Evolutionary conservation across 140 eudicot species (phyloP).

Genomic region (Flaveria floridana): DNA sequence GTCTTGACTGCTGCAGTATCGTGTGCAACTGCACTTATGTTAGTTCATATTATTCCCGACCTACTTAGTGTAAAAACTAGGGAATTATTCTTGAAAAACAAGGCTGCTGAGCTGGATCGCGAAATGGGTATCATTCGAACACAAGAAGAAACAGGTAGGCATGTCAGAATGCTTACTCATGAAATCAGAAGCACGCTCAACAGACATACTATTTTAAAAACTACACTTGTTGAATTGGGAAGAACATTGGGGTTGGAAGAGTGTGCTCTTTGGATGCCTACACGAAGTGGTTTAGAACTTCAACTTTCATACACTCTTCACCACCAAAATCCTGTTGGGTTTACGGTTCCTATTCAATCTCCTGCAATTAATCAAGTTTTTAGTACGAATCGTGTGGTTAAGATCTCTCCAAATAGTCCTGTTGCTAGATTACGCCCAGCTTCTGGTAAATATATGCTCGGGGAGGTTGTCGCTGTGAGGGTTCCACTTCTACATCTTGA

Average conservation of each 20-base stretch:
- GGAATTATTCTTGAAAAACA: conserved; percentile 81
- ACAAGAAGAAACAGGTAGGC: conserved; percentile 95
- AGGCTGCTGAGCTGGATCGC: conserved; percentile 93
- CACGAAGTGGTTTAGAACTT: conserved; percentile 85
- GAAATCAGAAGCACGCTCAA: conserved; percentile 98
- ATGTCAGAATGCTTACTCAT: conserved; percentile 97
- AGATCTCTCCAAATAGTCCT: conserved; percentile 83
- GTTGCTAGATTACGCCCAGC: conserved; percentile 82
- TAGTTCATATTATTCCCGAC: conserved; percentile 93
- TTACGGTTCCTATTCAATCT: conserved; percentile 86
- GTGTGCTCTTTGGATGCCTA: conserved; percentile 99
- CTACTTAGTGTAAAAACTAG: conserved; percentile 89
- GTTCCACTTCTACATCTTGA: conserved; percentile 92
- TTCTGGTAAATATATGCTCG: conserved; percentile 75
- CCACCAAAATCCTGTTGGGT: conserved; percentile 87
- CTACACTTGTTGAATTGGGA: conserved; percentile 93
- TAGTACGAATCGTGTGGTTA: conserved; percentile 75
- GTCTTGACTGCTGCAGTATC: conserved; percentile 83
- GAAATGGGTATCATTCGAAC: conserved; percentile 96
- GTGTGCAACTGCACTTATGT: conserved; percentile 92
- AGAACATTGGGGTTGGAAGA: conserved; percentile 91
- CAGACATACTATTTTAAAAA: conserved; percentile 86
- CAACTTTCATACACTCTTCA: conserved; percentile 91
- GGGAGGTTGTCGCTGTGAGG: conserved; percentile 97
- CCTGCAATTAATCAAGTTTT: conserved; percentile 85